Evolutionary conservation across 305 asterid species (phyloP), one percentile per base, ranked within the genome.

Genomic region (Fraxinus greggii): DNA sequence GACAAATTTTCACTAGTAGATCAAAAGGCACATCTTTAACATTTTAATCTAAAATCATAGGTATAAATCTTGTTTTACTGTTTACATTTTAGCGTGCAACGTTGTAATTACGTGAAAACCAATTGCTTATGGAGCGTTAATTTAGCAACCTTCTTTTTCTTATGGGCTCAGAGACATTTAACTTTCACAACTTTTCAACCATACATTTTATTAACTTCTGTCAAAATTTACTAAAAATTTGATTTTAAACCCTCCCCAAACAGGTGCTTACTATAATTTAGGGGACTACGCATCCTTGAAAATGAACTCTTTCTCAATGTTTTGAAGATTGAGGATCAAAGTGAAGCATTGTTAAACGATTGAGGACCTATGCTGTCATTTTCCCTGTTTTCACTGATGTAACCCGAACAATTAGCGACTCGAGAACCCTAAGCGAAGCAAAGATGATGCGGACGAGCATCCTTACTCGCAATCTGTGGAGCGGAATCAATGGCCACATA

Each of bases 391-490:
- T 21, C 10, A 2, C 69, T 59, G 1, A 23, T 8, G 13, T 23
- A 23, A 23, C 72, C 72, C 31, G 32, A 63, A 24, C 32, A 24
- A 61, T 26, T 23, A 23, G 70, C 32, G n/a, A 74, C 59, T 7
- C 54, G 8, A 21, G 29, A 33, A 74, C 28, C 54, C 54, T 74
- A 36, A n/a, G 28, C 78, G 29, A 65, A 61, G 48, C 78, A 12
- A 65, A 61, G 36, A 88, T 73, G 84, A 87, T 86, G 79, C 81
- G 85, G 84, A 61, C 74, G 74, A 86, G 82, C 80, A 72, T 89
- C 56, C 81, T 88, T 69, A 84, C 90, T 74, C 86, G 86, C 13
- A 85, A 83, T 45, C 77, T 83, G 76, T 84, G 87, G 84, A 77
- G 81, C 19, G 81, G 76, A 79, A 67, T 81, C 78, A 84, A 61